phyloP scores from a whole-genome alignment of 768 basidiomycete genomes.

The Lactarius akahatsu region DNA sequence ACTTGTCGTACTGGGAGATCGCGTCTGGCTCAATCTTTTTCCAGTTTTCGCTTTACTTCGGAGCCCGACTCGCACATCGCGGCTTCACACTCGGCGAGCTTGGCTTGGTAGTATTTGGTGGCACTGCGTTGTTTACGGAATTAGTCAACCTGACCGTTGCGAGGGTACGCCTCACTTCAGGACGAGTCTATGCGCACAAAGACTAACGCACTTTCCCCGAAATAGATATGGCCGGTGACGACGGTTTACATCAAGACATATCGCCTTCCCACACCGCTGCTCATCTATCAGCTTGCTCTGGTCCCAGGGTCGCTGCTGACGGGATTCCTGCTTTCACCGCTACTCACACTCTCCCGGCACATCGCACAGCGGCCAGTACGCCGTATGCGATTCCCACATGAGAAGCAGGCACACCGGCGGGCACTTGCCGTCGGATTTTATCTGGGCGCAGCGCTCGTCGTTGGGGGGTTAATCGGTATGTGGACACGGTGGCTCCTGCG shows the following conservation, averaged over 20 bases:
- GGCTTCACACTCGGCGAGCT: slow-evolving; percentile 96
- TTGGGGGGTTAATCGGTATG: slow-evolving; percentile 79
- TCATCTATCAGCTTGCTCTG: slow-evolving; percentile 89
- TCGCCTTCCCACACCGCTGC: slow-evolving; percentile 86
- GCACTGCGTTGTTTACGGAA: slow-evolving; percentile 84
- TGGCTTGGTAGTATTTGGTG: slow-evolving; percentile 84
- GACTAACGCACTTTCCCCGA: slow-evolving; percentile 15
- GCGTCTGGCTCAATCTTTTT: slow-evolving; percentile 74
- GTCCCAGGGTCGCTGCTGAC: slow-evolving; percentile 88
- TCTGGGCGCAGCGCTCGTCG: slow-evolving; percentile 68
- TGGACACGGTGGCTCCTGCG: slow-evolving; percentile 90
- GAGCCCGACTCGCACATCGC: slow-evolving; percentile 86
- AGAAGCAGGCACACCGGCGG: slow-evolving; percentile 79
- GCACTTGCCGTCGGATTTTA: slow-evolving; percentile 86
- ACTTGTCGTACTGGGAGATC: slow-evolving; percentile 76
- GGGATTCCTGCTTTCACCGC: slow-evolving; percentile 93
- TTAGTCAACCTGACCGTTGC: slow-evolving; percentile 81
- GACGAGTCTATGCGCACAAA: background rate
- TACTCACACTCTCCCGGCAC: slow-evolving; percentile 88
- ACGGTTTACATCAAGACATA: slow-evolving; percentile 89
- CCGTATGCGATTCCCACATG: slow-evolving; percentile 77
- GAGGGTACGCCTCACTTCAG: slow-evolving; percentile 50
- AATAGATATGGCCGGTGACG: slow-evolving; percentile 73
- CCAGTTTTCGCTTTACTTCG: slow-evolving; percentile 88
- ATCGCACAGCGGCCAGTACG: slow-evolving; percentile 83